These are phyloP conservation scores for Phialophora tarda DNA, from an alignment of 2,329 filamentous ascomycete genomes.

Conservation along the genomic window DNA sequence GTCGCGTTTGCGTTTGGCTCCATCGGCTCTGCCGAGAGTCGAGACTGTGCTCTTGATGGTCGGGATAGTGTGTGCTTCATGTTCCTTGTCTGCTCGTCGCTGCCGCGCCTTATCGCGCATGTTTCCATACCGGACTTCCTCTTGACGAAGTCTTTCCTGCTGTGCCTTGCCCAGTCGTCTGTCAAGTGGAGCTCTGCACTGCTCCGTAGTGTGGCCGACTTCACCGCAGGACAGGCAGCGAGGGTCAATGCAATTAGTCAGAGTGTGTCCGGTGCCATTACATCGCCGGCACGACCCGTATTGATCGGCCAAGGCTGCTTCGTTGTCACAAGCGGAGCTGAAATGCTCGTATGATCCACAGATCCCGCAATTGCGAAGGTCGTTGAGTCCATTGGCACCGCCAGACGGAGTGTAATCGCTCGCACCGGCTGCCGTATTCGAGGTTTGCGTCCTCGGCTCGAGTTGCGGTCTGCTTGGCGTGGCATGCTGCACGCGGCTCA, in stretches of 20 bases:
- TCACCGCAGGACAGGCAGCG: constrained; percentile 54
- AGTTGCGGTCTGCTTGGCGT: neutral
- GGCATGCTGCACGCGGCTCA: neutral
- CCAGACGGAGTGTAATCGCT: constrained; percentile 49
- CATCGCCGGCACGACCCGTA: constrained; percentile 53
- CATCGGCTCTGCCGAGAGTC: constrained; percentile 5
- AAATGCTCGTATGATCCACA: constrained; percentile 55
- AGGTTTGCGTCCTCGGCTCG: neutral
- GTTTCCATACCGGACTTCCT: constrained; percentile 47
- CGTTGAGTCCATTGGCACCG: constrained; percentile 51
- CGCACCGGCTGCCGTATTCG: neutral
- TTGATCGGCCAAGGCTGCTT: constrained; percentile 47
- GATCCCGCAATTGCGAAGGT: constrained; percentile 49
- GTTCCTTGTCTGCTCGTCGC: constrained; percentile 49
- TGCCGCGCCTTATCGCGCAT: constrained; percentile 46
- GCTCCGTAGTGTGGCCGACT: constrained; percentile 48
- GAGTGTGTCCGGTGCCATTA: constrained; percentile 47
- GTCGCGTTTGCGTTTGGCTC: constrained; percentile 38
- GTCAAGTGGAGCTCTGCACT: constrained; percentile 44
- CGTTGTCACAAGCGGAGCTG: constrained; percentile 54
- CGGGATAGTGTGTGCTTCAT: constrained; percentile 54
- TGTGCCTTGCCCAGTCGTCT: constrained; percentile 47
- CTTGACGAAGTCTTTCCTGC: constrained; percentile 45
- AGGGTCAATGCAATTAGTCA: constrained; percentile 47
- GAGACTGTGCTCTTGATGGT: constrained; percentile 38